These are phyloP conservation scores for Cynanchum wilfordii DNA, from an alignment of 257 asterid species.

Conservation along the genomic window DNA sequence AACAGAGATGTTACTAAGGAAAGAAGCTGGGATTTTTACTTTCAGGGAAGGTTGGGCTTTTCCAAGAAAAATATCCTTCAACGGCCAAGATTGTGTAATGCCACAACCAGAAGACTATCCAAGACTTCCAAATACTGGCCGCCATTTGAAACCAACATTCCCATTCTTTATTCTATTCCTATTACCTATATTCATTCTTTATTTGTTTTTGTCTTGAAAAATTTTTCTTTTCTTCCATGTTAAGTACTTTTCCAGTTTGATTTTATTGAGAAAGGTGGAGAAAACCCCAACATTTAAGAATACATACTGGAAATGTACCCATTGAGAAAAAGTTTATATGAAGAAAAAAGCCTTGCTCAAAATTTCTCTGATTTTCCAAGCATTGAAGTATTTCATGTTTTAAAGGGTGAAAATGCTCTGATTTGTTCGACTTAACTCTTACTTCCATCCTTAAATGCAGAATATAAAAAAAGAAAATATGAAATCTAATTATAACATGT, in stretches of 20 bases:
- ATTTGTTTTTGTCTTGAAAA: conserved; percentile 14
- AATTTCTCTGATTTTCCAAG: background rate
- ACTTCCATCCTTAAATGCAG: too few species aligned
- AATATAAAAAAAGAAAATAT: too few species aligned
- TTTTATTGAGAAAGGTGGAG: background rate
- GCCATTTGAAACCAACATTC: conserved; percentile 2
- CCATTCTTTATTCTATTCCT: background rate
- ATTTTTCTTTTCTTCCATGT: background rate
- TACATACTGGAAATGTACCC: too few species aligned
- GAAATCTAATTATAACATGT: too few species aligned
- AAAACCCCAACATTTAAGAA: too few species aligned
- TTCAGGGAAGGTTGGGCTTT: conserved; percentile 75
- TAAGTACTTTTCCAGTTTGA: background rate
- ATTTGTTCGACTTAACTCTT: too few species aligned
- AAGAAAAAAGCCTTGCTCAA: too few species aligned
- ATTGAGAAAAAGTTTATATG: too few species aligned
- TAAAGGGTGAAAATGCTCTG: background rate
- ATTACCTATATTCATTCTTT: conserved; percentile 15
- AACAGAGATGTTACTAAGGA: conserved; percentile 55
- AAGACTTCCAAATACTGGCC: conserved; percentile 44
- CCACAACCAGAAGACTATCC: conserved; percentile 63
- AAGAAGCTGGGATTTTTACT: conserved; percentile 44
- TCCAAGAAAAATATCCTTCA: conserved; percentile 64
- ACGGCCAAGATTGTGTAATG: conserved; percentile 70
- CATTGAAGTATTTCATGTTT: background rate